These are phyloP conservation scores for Dactylellina cionopaga DNA, from an alignment of 2,329 filamentous ascomycete species.

Conservation along the genomic window DNA sequence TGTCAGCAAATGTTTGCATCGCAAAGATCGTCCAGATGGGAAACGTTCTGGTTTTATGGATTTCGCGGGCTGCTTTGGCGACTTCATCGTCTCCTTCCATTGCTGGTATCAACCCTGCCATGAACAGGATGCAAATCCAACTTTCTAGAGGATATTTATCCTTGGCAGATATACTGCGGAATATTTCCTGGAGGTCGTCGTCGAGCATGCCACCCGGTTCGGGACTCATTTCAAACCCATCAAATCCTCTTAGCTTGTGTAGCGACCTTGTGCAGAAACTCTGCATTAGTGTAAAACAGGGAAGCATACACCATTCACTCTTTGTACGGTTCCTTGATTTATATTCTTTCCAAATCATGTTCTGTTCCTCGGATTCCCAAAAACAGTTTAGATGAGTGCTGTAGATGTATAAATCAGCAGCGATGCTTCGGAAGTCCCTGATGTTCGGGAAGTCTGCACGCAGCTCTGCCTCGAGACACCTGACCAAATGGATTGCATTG, in stretches of 20 bases:
- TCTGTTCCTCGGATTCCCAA: not conserved
- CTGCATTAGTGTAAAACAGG: not conserved
- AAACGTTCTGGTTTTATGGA: not conserved
- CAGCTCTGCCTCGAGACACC: not conserved
- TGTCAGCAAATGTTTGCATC: not conserved
- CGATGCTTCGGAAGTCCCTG: not conserved
- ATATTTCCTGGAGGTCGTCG: not conserved
- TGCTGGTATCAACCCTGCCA: not conserved
- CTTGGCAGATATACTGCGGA: not conserved
- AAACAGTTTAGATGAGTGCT: not conserved
- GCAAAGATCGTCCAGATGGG: slow-evolving; percentile 11
- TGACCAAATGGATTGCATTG: not conserved
- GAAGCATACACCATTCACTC: slow-evolving; percentile 3
- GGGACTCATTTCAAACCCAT: not conserved
- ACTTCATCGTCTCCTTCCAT: not conserved
- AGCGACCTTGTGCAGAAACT: not conserved
- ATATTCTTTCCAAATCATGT: not conserved
- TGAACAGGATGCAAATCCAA: not conserved
- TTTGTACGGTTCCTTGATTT: not conserved
- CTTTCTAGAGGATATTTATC: not conserved
- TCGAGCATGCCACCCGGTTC: not conserved
- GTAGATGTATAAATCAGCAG: not conserved
- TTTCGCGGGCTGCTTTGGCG: not conserved
- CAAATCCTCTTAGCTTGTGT: not conserved
- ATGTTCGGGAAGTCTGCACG: not conserved